Percentiles rank a stretch among this genome's conserved stretches.
Conservation (phyloP, 768 basidiomycete species). For the Naganishia antarctica region DNA sequence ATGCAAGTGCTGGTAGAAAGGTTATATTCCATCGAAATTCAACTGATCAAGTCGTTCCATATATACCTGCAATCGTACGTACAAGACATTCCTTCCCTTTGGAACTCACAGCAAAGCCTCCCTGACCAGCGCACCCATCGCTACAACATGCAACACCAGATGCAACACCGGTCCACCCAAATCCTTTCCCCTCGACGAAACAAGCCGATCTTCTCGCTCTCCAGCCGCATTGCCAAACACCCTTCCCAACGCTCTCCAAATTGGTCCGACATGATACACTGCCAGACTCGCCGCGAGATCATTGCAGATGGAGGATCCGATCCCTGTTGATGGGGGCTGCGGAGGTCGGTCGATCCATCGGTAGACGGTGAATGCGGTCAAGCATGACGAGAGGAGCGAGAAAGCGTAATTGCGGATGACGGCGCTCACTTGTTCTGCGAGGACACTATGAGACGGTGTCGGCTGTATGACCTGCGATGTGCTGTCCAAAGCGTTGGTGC, state of each 20-base stretch:
- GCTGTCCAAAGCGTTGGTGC: not conserved
- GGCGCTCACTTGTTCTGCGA: not conserved
- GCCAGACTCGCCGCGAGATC: constrained; percentile 19
- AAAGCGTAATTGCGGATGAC: constrained; percentile 25
- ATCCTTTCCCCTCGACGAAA: constrained; percentile 17
- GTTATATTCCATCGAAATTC: too few species aligned
- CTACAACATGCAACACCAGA: constrained; percentile 16
- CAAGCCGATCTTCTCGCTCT: not conserved
- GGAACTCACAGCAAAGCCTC: not conserved
- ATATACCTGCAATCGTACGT: too few species aligned
- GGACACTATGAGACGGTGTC: constrained; percentile 7
- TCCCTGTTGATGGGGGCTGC: not conserved
- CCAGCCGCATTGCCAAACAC: not conserved
- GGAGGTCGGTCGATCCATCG: constrained; percentile 3
- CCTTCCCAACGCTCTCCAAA: constrained; percentile 18
- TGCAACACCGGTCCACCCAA: constrained; percentile 25
- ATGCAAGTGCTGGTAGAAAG: too few species aligned
- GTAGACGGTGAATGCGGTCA: constrained; percentile 16
- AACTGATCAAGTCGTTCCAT: too few species aligned
- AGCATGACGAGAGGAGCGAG: constrained; percentile 17
- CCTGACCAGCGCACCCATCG: constrained; percentile 16
- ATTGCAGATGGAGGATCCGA: not conserved
- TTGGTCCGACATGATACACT: constrained; percentile 25
- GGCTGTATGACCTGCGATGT: not conserved
- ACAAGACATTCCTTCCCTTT: not conserved